Evolutionary conservation across 768 basidiomycete species (phyloP).

Genomic region (Cystofilobasidium macerans): DNA sequence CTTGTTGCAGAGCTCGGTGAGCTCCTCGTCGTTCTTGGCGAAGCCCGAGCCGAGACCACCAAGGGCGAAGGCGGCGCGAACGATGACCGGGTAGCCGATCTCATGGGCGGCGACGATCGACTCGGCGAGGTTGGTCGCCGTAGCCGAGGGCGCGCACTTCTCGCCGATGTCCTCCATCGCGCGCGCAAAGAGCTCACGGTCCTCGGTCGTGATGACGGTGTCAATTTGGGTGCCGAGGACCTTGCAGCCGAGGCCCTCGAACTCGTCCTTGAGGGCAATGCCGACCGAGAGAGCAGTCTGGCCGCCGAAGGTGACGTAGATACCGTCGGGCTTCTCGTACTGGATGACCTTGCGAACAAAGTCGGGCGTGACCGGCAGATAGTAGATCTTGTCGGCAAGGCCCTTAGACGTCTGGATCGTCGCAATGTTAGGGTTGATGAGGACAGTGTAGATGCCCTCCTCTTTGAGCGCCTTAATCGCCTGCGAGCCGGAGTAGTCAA

Average conservation of each 20-base stretch:
- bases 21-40: constrained; percentile 84
- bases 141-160: constrained; percentile 79
- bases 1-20: constrained; percentile 86
- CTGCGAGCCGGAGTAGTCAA: constrained; percentile 98
- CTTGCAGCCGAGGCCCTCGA: constrained; percentile 72
- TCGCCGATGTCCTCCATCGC: constrained; percentile 95
- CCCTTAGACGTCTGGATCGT: constrained; percentile 96
- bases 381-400: constrained; percentile 98
- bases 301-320: constrained; percentile 96
- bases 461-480: constrained; percentile 98
- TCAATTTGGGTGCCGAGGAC: constrained; percentile 95
- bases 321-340: constrained; percentile 97
- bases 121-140: constrained; percentile 76
- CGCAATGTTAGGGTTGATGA: constrained; percentile 98
- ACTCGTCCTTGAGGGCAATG: constrained; percentile 95
- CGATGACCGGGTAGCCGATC: constrained; percentile 95
- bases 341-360: constrained; percentile 97
- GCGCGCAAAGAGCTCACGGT: constrained; percentile 80
- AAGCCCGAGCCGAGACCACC: constrained; percentile 98
- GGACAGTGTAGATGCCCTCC: constrained; percentile 97
- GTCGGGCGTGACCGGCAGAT: constrained; percentile 94
- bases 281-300: constrained; percentile 96
- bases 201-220: constrained; percentile 94
- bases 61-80: constrained; percentile 86
- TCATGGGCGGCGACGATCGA: constrained; percentile 65